Evolutionary conservation across 2,329 filamentous ascomycete species (phyloP).

Genomic region (Colletotrichum tamarilloi): DNA sequence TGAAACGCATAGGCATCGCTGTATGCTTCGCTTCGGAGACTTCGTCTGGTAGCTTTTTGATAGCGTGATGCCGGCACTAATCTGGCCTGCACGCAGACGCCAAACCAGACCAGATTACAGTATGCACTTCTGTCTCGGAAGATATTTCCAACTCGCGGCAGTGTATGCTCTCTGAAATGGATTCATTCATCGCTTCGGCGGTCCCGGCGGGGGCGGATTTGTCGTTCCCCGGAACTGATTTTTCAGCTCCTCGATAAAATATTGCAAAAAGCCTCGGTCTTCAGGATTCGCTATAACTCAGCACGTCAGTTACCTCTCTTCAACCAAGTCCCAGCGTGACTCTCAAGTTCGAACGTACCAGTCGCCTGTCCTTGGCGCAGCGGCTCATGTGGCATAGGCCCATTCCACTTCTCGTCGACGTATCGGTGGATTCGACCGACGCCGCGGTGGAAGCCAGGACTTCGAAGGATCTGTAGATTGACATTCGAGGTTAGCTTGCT

Average conservation of each 20-base stretch:
- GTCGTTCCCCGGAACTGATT: constrained; percentile 61
- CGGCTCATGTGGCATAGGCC: constrained; percentile 62
- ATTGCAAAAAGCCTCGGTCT: constrained; percentile 39
- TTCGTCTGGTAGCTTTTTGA: not conserved
- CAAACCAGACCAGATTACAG: too few species aligned
- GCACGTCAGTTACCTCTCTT: not conserved
- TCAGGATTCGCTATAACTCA: constrained; percentile 20
- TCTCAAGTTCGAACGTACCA: constrained; percentile 43
- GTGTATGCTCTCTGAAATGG: not conserved
- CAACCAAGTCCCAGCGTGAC: too few species aligned
- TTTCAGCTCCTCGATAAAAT: constrained; percentile 63
- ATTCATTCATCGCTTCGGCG: constrained; percentile 36
- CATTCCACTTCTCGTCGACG: constrained; percentile 60
- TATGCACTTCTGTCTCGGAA: not conserved
- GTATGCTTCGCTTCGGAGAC: not conserved
- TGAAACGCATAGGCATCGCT: too few species aligned
- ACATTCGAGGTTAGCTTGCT: not conserved
- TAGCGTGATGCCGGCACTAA: too few species aligned
- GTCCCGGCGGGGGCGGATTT: constrained; percentile 43
- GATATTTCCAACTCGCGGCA: too few species aligned
- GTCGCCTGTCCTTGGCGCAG: constrained; percentile 64
- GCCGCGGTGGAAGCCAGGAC: constrained; percentile 62
- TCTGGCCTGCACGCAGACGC: too few species aligned
- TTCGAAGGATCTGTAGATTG: constrained; percentile 57
- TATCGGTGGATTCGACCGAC: constrained; percentile 64